phyloP scores from a whole-genome alignment of 495 filamentous ascomycete genomes.

The Hypoxylon lenormandii region DNA sequence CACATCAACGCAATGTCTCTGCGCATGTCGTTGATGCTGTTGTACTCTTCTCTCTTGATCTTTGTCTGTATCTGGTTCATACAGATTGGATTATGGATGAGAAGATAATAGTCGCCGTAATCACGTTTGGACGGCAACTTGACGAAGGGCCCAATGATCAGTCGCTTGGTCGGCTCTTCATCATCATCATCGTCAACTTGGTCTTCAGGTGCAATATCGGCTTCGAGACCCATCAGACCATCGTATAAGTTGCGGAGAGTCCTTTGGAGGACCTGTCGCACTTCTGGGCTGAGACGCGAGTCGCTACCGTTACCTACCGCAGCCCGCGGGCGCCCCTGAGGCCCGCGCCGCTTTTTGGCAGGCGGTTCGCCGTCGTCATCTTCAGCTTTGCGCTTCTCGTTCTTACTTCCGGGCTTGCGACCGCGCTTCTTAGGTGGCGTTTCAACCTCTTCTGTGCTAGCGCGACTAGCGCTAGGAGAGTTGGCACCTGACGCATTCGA shows the following conservation, averaged over 20 bases:
- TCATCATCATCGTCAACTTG: conserved; percentile 67
- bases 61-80: conserved; percentile 92
- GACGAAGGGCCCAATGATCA: conserved; percentile 94
- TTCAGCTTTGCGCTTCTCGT: conserved; percentile 88
- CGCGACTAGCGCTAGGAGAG: conserved; percentile 79
- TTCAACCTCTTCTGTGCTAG: conserved; percentile 77
- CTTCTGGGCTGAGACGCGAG: conserved; percentile 55
- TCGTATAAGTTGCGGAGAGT: conserved; percentile 81
- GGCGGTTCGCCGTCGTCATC: conserved; percentile 80
- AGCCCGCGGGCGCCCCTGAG: conserved; percentile 73
- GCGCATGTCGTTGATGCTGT: conserved; percentile 79
- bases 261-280: conserved; percentile 75
- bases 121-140: conserved; percentile 86
- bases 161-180: conserved; percentile 65
- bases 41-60: conserved; percentile 94
- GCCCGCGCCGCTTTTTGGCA: conserved; percentile 79
- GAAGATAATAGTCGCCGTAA: conserved; percentile 92
- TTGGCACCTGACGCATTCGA: conserved; percentile 67
- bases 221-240: conserved; percentile 81
- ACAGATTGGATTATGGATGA: conserved; percentile 90
- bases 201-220: conserved; percentile 67
- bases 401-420: conserved; percentile 76
- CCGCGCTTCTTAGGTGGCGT: conserved; percentile 76
- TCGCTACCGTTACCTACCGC: conserved; percentile 50
- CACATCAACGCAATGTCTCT: conserved; percentile 85